Evolutionary conservation across 371 early-diverging fungal genomes (phyloP).

Genomic region (Mortierella polycephala): DNA sequence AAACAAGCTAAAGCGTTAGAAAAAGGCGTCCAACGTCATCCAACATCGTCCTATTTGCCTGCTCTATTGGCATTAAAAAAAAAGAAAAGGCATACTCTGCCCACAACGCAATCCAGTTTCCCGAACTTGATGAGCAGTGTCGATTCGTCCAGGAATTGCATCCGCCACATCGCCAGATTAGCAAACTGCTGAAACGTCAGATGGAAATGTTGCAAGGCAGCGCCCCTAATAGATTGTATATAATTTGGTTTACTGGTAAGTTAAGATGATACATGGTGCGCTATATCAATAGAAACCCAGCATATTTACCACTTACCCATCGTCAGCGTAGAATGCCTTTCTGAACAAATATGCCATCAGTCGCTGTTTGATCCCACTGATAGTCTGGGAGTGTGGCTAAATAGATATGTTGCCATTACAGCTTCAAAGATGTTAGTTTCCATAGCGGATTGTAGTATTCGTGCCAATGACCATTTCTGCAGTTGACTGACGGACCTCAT

Average conservation of each 20-base stretch:
- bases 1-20: neutral
- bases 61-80: neutral
- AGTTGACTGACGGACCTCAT: conserved; percentile 17
- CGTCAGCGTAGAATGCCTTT: conserved; percentile 57
- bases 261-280: neutral
- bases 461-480: neutral
- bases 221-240: conserved; percentile 41
- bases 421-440: no score
- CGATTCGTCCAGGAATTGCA: conserved; percentile 66
- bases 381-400: conserved; percentile 46
- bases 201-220: conserved; percentile 66
- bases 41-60: neutral
- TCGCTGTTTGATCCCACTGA: conserved; percentile 72
- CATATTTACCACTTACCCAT: conserved; percentile 35
- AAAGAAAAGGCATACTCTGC: conserved; percentile 47
- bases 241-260: neutral
- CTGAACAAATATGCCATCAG: conserved; percentile 66
- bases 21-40: no score
- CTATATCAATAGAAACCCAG: no score
- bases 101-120: conserved; percentile 57
- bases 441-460: no score
- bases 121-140: conserved; percentile 72
- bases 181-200: conserved; percentile 64
- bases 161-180: conserved; percentile 67
- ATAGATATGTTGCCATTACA: no score